These are phyloP conservation scores for Sphaceloma murrayae DNA, from an alignment of 2,329 filamentous ascomycete genomes.

Conservation along the genomic window DNA sequence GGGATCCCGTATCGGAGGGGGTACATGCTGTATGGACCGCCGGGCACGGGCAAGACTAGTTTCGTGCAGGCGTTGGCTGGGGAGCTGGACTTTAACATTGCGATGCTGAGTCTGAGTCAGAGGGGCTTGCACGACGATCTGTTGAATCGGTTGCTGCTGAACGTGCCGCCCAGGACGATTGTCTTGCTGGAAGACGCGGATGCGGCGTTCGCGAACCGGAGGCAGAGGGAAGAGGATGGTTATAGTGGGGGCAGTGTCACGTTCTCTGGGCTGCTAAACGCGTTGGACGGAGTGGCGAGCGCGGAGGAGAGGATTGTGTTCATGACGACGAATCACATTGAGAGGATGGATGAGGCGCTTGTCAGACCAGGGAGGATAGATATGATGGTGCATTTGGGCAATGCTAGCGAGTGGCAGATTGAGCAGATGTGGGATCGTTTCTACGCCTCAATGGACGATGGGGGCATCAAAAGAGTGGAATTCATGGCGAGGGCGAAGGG, in stretches of 20 bases:
- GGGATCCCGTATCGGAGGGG: conserved; percentile 87
- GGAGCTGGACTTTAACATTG: conserved; percentile 85
- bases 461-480: conserved; percentile 50
- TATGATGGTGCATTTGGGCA: conserved; percentile 81
- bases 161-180: conserved; percentile 72
- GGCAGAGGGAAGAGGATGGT: conserved; percentile 67
- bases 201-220: conserved; percentile 76
- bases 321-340: conserved; percentile 88
- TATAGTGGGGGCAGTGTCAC: conserved; percentile 84
- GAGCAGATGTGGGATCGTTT: conserved; percentile 87
- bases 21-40: conserved; percentile 80
- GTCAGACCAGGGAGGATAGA: conserved; percentile 88
- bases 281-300: conserved; percentile 76
- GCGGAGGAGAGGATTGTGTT: conserved; percentile 91
- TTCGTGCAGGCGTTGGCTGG: conserved; percentile 94
- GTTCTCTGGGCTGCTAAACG: conserved; percentile 73
- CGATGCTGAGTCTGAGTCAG: conserved; percentile 84
- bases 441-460: conserved; percentile 69
- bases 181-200: conserved; percentile 84
- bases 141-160: conserved; percentile 74
- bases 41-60: conserved; percentile 85
- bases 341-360: conserved; percentile 77
- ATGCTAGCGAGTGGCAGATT: conserved; percentile 79
- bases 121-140: conserved; percentile 83
- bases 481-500: conserved; percentile 64